phyloP scores from a whole-genome alignment of 805 yeast species.

The Hagleromyces aurorensis region DNA sequence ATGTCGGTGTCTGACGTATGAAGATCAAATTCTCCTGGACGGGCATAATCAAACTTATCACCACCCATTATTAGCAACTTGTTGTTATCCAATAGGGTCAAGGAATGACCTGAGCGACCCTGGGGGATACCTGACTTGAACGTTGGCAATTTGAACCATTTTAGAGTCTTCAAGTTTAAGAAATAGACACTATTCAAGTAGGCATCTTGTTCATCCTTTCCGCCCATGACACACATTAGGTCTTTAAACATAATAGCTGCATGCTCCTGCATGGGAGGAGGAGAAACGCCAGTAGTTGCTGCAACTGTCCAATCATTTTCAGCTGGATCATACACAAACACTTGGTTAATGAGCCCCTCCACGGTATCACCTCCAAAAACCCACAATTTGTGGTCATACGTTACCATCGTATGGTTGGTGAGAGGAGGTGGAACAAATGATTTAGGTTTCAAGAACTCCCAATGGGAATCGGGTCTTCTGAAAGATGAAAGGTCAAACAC shows the following conservation, averaged over 20 bases:
- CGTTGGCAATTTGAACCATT: slow-evolving; percentile 60
- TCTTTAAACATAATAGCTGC: slow-evolving; percentile 74
- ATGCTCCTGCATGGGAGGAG: slow-evolving; percentile 89
- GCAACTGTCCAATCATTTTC: slow-evolving; percentile 63
- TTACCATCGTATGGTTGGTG: slow-evolving; percentile 83
- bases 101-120: slow-evolving; percentile 85
- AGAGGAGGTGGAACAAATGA: slow-evolving; percentile 59
- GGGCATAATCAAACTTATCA: slow-evolving; percentile 63
- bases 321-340: slow-evolving; percentile 73
- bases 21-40: slow-evolving; percentile 38
- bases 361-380: slow-evolving; percentile 90
- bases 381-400: slow-evolving; percentile 70
- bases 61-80: slow-evolving; percentile 88
- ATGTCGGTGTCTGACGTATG: slow-evolving; percentile 46
- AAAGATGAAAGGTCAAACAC: slow-evolving; percentile 82
- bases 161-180: slow-evolving; percentile 62
- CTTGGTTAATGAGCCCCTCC: slow-evolving; percentile 58
- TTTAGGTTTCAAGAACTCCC: slow-evolving; percentile 64
- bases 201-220: slow-evolving; percentile 67
- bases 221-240: slow-evolving; percentile 80
- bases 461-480: slow-evolving; percentile 71
- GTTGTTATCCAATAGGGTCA: slow-evolving; percentile 60
- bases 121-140: slow-evolving; percentile 49
- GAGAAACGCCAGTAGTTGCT: slow-evolving; percentile 46
- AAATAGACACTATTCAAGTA: slow-evolving; percentile 61